Evolutionary conservation across 2,329 filamentous ascomycete genomes (phyloP).

Genomic region (Colletotrichum tofieldiae): DNA sequence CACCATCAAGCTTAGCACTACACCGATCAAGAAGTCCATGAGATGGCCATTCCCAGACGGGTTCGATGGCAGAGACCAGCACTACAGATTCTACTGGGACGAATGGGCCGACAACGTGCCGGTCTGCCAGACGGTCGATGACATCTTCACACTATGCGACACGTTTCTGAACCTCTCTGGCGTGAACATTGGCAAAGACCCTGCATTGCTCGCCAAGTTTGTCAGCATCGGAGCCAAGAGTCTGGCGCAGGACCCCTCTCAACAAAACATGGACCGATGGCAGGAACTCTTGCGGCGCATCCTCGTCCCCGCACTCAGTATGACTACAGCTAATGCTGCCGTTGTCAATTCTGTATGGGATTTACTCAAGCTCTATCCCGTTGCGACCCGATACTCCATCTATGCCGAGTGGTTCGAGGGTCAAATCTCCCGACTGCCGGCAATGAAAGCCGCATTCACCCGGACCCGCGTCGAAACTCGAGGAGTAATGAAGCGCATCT

Average conservation of each 20-base stretch:
- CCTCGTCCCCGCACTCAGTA: conserved; percentile 89
- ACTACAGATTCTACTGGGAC: conserved; percentile 96
- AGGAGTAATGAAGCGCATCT: conserved; percentile 89
- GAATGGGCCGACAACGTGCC: conserved; percentile 97
- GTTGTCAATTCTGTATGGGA: conserved; percentile 90
- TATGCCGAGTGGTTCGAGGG: conserved; percentile 96
- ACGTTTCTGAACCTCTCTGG: conserved; percentile 90
- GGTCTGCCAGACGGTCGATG: conserved; percentile 89
- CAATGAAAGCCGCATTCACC: conserved; percentile 85
- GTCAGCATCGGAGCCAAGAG: conserved; percentile 88
- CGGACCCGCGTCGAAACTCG: conserved; percentile 84
- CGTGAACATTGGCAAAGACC: conserved; percentile 89
- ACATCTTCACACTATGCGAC: conserved; percentile 88
- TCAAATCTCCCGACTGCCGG: conserved; percentile 80
- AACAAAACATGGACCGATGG: conserved; percentile 84
- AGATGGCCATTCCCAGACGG: conserved; percentile 90
- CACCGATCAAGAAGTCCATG: conserved; percentile 76
- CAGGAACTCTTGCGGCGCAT: conserved; percentile 86
- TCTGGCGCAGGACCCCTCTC: conserved; percentile 78
- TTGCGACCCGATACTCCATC: conserved; percentile 84
- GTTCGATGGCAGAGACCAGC: conserved; percentile 79
- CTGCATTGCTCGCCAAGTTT: conserved; percentile 83
- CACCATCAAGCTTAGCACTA: conserved; percentile 72
- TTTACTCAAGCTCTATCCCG: conserved; percentile 84
- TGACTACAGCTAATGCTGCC: conserved; percentile 87